Percentiles rank a stretch among this genome's conserved stretches.
Evolutionary conservation across 495 filamentous ascomycete species (phyloP).

Genomic region (Talaromyces wortmannii): DNA sequence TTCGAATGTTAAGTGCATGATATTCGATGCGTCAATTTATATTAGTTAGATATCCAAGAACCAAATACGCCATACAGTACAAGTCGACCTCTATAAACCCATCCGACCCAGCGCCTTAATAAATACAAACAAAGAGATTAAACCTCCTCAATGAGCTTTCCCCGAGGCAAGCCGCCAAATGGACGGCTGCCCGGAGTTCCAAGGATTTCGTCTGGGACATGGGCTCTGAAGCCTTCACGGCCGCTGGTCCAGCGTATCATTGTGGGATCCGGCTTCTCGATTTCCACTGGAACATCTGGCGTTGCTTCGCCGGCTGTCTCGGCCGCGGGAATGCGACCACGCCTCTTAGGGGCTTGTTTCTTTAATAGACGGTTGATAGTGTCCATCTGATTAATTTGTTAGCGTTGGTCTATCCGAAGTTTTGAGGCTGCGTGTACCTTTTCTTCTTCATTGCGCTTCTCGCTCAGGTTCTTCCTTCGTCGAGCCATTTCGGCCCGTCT

Average conservation of each 20-base stretch:
- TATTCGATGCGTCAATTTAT: no score
- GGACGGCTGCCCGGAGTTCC: slow-evolving; percentile 57
- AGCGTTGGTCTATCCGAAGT: no score
- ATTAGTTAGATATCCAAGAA: no score
- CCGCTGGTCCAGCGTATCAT: slow-evolving; percentile 77
- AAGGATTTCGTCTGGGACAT: slow-evolving; percentile 80
- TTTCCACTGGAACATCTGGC: slow-evolving; percentile 44
- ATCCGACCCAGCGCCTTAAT: neutral
- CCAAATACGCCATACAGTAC: no score
- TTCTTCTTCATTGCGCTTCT: slow-evolving; percentile 97
- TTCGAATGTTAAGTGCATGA: no score
- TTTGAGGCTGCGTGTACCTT: slow-evolving; percentile 54
- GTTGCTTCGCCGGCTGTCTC: slow-evolving; percentile 38
- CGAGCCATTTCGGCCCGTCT: slow-evolving; percentile 93
- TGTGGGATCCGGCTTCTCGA: slow-evolving; percentile 54
- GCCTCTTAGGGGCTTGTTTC: slow-evolving; percentile 88
- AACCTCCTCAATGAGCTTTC: slow-evolving; percentile 42
- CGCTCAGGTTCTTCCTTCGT: slow-evolving; percentile 89
- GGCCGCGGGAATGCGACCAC: slow-evolving; percentile 41
- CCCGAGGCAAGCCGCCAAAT: slow-evolving; percentile 38
- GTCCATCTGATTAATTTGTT: slow-evolving; percentile 56
- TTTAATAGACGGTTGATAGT: slow-evolving; percentile 96
- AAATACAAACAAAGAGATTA: slow-evolving; percentile 16
- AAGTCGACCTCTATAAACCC: neutral
- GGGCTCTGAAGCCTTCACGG: slow-evolving; percentile 57